Conservation (phyloP, 2,329 filamentous ascomycete species). For the Hymenoscyphus repandus region DNA sequence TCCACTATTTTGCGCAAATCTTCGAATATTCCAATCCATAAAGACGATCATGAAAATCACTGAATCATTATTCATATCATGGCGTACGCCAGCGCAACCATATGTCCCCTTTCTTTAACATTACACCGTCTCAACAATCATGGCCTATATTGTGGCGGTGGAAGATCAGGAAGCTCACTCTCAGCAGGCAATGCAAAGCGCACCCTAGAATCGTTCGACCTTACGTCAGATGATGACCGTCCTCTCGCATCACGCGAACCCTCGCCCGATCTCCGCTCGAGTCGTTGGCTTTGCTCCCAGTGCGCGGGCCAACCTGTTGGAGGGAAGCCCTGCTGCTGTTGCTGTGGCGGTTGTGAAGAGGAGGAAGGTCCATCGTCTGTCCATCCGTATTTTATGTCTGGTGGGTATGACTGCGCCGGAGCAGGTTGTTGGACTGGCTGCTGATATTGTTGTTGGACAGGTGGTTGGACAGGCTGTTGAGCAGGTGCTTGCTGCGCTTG, state of each 20-base stretch:
- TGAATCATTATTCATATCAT: no score
- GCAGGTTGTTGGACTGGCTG: not conserved
- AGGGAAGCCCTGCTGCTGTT: conserved; percentile 13
- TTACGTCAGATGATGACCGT: conserved; percentile 11
- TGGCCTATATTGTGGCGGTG: no score
- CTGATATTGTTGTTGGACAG: not conserved
- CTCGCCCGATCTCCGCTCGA: not conserved
- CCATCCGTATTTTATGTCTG: conserved; percentile 26
- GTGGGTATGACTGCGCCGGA: conserved; percentile 6
- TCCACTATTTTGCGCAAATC: no score
- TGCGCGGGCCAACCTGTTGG: conserved; percentile 24
- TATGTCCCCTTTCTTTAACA: no score
- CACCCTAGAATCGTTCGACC: conserved; percentile 64
- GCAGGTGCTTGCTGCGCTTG: not conserved
- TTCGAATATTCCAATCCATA: no score
- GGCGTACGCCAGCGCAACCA: no score
- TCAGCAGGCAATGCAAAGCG: conserved; percentile 56
- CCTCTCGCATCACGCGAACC: conserved; percentile 4
- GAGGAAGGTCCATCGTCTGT: conserved; percentile 11
- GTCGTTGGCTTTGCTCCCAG: conserved; percentile 20
- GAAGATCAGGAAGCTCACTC: no score
- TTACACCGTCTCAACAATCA: no score
- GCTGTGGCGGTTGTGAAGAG: conserved; percentile 5
- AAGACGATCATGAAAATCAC: no score
- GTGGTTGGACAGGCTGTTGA: not conserved